Conservation (phyloP, 2,329 filamentous ascomycete genomes). For the Didymella pomorum region DNA sequence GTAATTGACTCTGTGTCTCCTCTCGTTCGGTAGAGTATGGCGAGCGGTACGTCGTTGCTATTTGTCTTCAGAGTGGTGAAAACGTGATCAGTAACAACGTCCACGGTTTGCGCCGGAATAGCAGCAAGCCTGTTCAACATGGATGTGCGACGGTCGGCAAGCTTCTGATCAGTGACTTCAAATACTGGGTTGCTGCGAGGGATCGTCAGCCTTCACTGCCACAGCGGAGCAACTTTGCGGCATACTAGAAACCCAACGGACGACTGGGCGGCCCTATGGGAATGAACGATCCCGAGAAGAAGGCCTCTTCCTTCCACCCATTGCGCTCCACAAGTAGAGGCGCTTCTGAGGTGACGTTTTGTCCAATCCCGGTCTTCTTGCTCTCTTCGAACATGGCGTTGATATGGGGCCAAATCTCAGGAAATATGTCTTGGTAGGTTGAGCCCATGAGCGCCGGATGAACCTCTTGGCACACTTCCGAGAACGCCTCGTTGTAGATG, state of each 20-base stretch:
- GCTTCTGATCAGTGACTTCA: constrained; percentile 35
- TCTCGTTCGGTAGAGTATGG: constrained; percentile 33
- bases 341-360: constrained; percentile 27
- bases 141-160: constrained; percentile 34
- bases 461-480: constrained; percentile 27
- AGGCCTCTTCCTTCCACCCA: constrained; percentile 36
- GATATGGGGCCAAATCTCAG: constrained; percentile 32
- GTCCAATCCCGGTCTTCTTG: constrained; percentile 24
- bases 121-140: constrained; percentile 38
- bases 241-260: constrained; percentile 35
- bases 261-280: constrained; percentile 28
- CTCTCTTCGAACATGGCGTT: constrained; percentile 31
- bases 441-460: constrained; percentile 39
- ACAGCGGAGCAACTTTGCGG: too few species aligned
- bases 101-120: constrained; percentile 20
- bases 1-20: constrained; percentile 4
- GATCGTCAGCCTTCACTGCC: not conserved
- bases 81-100: constrained; percentile 27
- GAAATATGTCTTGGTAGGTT: constrained; percentile 30
- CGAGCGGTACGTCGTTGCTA: constrained; percentile 33
- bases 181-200: constrained; percentile 29
- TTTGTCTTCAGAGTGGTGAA: constrained; percentile 31
- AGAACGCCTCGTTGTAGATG: constrained; percentile 39
- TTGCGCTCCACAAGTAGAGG: constrained; percentile 33
- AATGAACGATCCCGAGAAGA: constrained; percentile 36